Conservation (phyloP, 768 basidiomycete species). For the Coprinopsis marcescibilis region DNA sequence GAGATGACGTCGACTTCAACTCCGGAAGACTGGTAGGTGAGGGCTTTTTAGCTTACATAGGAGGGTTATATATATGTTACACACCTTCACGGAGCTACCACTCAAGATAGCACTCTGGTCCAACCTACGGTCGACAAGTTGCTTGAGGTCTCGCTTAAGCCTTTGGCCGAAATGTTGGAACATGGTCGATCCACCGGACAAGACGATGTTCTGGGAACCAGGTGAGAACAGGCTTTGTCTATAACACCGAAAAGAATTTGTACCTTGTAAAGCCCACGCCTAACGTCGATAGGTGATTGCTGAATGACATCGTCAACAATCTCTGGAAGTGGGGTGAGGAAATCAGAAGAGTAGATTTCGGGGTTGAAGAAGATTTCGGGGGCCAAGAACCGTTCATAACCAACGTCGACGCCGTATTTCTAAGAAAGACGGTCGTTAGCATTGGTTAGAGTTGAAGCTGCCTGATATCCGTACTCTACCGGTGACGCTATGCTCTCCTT, state of each 20-base stretch:
- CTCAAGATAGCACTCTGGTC: conserved; percentile 69
- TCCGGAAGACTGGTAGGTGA: conserved; percentile 69
- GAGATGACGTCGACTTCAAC: conserved; percentile 98
- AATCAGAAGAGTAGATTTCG: conserved; percentile 96
- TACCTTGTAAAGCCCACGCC: conserved; percentile 94
- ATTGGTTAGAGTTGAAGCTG: background rate
- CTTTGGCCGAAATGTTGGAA: conserved; percentile 98
- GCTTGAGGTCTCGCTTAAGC: conserved; percentile 92
- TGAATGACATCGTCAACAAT: conserved; percentile 97
- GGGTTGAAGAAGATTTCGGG: conserved; percentile 99
- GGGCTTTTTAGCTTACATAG: background rate
- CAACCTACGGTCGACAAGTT: conserved; percentile 86
- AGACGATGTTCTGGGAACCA: conserved; percentile 77
- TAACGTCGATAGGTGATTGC: conserved; percentile 92
- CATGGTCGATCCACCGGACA: conserved; percentile 98
- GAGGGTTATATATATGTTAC: conserved; percentile 12
- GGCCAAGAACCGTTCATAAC: conserved; percentile 98
- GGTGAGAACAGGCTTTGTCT: background rate
- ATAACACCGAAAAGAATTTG: background rate
- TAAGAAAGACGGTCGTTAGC: conserved; percentile 20
- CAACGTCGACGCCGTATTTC: conserved; percentile 94
- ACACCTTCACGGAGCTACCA: conserved; percentile 71
- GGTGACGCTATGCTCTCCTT: conserved; percentile 91
- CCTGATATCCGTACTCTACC: conserved; percentile 56
- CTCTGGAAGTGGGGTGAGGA: conserved; percentile 91